These are phyloP conservation scores for Hymenoscyphus fraxineus DNA, from an alignment of 2,329 filamentous ascomycete genomes.

Conservation along the genomic window DNA sequence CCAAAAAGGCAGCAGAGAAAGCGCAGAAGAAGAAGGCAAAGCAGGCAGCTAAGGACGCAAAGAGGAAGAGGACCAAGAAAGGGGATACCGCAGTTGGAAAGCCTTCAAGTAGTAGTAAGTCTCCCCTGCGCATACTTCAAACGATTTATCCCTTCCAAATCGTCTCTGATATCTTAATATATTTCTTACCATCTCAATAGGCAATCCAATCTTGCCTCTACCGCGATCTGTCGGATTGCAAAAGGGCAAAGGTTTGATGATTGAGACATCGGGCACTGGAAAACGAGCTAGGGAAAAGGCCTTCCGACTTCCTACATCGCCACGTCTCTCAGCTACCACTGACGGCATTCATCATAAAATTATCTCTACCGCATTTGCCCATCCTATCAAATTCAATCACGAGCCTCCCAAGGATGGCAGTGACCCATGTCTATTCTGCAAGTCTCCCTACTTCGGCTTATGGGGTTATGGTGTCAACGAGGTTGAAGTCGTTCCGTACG, in stretches of 20 bases:
- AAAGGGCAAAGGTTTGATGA: neutral
- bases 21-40: neutral
- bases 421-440: constrained; percentile 26
- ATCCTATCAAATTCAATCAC: constrained; percentile 33
- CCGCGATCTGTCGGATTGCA: neutral
- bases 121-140: too few relatives aligned
- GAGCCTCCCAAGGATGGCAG: constrained; percentile 8
- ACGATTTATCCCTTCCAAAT: too few relatives aligned
- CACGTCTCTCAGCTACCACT: neutral
- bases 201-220: too few relatives aligned
- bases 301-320: neutral
- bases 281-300: neutral
- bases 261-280: neutral
- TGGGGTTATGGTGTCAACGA: constrained; percentile 19
- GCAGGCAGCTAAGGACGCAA: neutral
- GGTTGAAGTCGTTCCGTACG: constrained; percentile 24
- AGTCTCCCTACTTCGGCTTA: constrained; percentile 28
- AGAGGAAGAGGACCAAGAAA: neutral
- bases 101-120: neutral
- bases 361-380: constrained; percentile 29
- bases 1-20: neutral
- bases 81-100: neutral
- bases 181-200: too few relatives aligned
- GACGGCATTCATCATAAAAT: constrained; percentile 6
- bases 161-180: too few relatives aligned